Conservation (phyloP, 352 stramenopile genomes). For the Halophytophthora polymorphica region DNA sequence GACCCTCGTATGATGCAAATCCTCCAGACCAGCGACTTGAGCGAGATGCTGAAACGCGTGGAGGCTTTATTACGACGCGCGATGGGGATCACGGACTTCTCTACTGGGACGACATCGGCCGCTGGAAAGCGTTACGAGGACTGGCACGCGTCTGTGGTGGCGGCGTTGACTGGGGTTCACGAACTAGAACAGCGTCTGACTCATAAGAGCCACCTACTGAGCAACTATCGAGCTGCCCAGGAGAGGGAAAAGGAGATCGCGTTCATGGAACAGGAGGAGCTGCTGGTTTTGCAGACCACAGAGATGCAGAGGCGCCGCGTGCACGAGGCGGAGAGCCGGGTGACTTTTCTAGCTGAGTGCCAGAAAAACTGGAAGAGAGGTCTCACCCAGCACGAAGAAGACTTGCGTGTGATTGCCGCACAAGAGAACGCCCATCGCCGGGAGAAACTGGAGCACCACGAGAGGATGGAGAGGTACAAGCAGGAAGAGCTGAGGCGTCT, state of each 20-base stretch:
- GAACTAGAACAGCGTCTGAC: slow-evolving; percentile 30
- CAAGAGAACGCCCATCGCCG: slow-evolving; percentile 10
- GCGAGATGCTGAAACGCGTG: slow-evolving; percentile 23
- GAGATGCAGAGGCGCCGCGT: slow-evolving; percentile 11
- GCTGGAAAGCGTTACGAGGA: slow-evolving; percentile 44
- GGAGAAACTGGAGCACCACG: slow-evolving; percentile 8
- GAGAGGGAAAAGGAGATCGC: slow-evolving; percentile 26
- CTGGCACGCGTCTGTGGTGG: slow-evolving; percentile 39
- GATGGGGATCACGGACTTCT: slow-evolving; percentile 57
- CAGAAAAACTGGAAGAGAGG: slow-evolving; percentile 43
- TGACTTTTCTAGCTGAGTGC: slow-evolving; percentile 26
- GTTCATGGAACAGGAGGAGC: slow-evolving; percentile 41
- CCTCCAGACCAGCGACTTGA: slow-evolving; percentile 36
- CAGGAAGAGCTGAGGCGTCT: slow-evolving; percentile 21
- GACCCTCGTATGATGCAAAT: slow-evolving; percentile 39
- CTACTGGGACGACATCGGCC: slow-evolving; percentile 21
- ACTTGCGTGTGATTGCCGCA: slow-evolving; percentile 10
- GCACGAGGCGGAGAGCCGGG: slow-evolving; percentile 22
- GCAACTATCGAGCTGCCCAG: slow-evolving; percentile 28
- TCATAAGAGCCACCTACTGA: slow-evolving; percentile 35
- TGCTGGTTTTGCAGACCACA: slow-evolving; percentile 19
- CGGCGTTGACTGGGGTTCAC: slow-evolving; percentile 24
- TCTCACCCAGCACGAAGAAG: slow-evolving; percentile 29
- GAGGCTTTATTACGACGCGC: slow-evolving; percentile 34
- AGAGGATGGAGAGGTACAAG: slow-evolving; percentile 16